These are phyloP conservation scores for Nemophila menziesii DNA, from an alignment of 257 asterid species.

Conservation along the genomic window DNA sequence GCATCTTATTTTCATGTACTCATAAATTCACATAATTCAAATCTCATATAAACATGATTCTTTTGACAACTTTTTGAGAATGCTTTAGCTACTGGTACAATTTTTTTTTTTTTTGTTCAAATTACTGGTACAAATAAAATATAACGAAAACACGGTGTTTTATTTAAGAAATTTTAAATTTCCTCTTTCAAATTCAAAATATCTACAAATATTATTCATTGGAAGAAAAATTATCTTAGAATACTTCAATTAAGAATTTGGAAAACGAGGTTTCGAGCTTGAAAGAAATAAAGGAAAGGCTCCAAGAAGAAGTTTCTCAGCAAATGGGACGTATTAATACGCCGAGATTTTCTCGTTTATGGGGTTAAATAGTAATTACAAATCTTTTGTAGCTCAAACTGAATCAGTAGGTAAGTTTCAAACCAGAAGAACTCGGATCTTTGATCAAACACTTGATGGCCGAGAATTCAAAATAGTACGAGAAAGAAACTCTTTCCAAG, in stretches of 20 bases:
- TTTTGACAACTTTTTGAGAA: too few species aligned
- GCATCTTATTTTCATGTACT: too few species aligned
- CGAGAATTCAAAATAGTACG: conserved; percentile 42
- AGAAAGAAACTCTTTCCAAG: conserved; percentile 42
- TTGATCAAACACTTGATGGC: conserved; percentile 44
- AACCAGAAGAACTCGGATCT: conserved; percentile 34
- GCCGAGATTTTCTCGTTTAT: conserved; percentile 53
- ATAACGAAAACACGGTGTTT: too few species aligned
- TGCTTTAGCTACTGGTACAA: too few species aligned
- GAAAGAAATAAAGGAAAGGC: conserved; percentile 59
- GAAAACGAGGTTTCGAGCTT: conserved; percentile 51
- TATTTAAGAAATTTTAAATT: too few species aligned
- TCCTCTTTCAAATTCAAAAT: too few species aligned
- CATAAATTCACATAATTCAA: too few species aligned
- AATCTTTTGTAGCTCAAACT: conserved; percentile 51
- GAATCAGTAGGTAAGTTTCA: conserved; percentile 48
- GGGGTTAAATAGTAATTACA: conserved; percentile 45
- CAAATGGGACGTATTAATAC: conserved; percentile 37
- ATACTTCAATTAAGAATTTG: conserved; percentile 45
- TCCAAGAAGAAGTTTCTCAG: conserved; percentile 56
- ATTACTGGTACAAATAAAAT: too few species aligned
- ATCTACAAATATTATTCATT: too few species aligned
- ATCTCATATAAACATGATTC: too few species aligned
- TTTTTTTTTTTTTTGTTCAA: too few species aligned
- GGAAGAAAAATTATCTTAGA: conserved; percentile 34